Evolutionary conservation across 441 rosid genomes (phyloP), one percentile per base, ranked within the genome.

Genomic region (Viola pubescens): DNA sequence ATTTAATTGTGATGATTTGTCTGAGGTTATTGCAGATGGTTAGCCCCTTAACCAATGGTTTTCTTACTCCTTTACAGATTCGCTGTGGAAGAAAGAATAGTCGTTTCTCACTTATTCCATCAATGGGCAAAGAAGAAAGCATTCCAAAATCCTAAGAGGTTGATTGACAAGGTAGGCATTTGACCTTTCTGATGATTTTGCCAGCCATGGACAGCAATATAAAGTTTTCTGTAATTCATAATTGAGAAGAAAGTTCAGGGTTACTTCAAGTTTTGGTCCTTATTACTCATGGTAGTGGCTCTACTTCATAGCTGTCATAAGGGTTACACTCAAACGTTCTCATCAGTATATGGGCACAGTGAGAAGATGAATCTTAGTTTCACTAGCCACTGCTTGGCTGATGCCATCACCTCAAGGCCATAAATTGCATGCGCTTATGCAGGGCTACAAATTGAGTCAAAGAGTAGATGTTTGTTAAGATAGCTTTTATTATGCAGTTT

Each of bases 61-160:
- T 39, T 57, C n/a, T 54, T 19, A 41, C 58, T 56, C n/a, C 48
- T 51, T 54, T 72, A 51, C 77, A 94, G 98, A 81, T 94, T 94
- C 46, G 67, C 70, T 53, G 89, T 86, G 68, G 96, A 86, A 60
- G 95, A 84, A 12, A 86, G 98, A 60, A 78, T 83, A 52, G 73
- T 85, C 51, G 82, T 94, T 71, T 90, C 98, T 48, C 98, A 94
- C 73, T 54, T 94, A 67, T 94, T 94, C 71, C 96, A 81, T 75
- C 85, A 78, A 64, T 94, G 98, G 98, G 98, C 96, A 50, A 94
- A 83, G 85, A 94, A 81, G 79, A 72, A 62, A 73, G 98, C 98
- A 56, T 94, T 94, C 74, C 89, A 85, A 63, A 87, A 84, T 19
- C 95, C 96, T 14, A 85, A 71, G 79, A 90, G 97, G 68, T 79